phyloP scores from a whole-genome alignment of 2,329 filamentous ascomycete genomes.

The Alternaria consortialis region DNA sequence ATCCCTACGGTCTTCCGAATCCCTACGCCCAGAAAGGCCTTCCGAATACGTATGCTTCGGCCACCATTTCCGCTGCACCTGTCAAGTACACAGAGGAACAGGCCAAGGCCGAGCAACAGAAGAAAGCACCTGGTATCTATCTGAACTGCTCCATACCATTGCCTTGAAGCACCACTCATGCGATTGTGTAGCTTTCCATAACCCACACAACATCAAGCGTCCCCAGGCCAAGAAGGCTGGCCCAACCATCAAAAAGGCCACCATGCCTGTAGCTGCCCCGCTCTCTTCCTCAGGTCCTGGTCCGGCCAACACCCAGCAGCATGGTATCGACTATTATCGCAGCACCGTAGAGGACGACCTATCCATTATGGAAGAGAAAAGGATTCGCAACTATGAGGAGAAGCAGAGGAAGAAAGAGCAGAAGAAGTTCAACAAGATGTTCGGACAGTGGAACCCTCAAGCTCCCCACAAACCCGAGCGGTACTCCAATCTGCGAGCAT shows the following conservation, averaged over 20 bases:
- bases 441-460: conserved; percentile 55
- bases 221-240: conserved; percentile 41
- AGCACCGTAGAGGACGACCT: conserved; percentile 82
- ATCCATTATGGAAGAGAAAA: conserved; percentile 69
- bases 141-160: conserved; percentile 29
- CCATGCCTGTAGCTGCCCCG: conserved; percentile 31
- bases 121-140: conserved; percentile 48
- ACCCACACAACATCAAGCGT: conserved; percentile 46
- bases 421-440: conserved; percentile 76
- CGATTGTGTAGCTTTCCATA: conserved; percentile 42
- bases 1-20: conserved; percentile 41
- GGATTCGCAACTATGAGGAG: conserved; percentile 76
- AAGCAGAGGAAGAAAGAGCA: conserved; percentile 66
- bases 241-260: conserved; percentile 33
- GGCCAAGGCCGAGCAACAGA: conserved; percentile 42
- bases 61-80: conserved; percentile 40
- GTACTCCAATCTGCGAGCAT: conserved; percentile 40
- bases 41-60: conserved; percentile 40
- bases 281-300: conserved; percentile 25
- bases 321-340: conserved; percentile 66
- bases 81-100: conserved; percentile 42
- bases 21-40: conserved; percentile 38
- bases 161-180: conserved; percentile 40
- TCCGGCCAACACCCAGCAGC: conserved; percentile 28
- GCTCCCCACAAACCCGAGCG: conserved; percentile 36